Conservation (phyloP, 2,329 filamentous ascomycete species). For the Mariannaea sp. region DNA sequence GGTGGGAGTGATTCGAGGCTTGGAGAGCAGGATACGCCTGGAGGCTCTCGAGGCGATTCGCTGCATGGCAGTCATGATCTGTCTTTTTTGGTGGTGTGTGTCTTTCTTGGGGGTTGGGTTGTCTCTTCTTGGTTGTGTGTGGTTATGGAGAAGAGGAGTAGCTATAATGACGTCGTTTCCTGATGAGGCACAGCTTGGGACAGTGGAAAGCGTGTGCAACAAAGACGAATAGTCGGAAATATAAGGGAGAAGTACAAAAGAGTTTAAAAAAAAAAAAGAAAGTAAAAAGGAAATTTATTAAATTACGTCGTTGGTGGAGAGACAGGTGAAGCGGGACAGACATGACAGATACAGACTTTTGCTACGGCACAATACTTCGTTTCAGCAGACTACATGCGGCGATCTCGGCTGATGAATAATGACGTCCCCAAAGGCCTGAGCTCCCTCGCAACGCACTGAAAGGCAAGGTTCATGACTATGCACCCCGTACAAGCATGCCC, state of each 20-base stretch:
- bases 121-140: no score
- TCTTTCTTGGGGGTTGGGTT: no score
- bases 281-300: not conserved
- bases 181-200: slow-evolving; percentile 4
- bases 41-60: slow-evolving; percentile 41
- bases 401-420: slow-evolving; percentile 37
- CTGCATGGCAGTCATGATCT: slow-evolving; percentile 39
- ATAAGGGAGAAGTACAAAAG: not conserved
- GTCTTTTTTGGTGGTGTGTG: no score
- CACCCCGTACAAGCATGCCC: no score
- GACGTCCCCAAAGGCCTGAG: slow-evolving; percentile 16
- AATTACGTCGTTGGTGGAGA: slow-evolving; percentile 9
- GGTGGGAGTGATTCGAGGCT: slow-evolving; percentile 24
- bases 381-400: no score
- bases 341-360: slow-evolving; percentile 14
- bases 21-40: slow-evolving; percentile 35
- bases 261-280: no score
- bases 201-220: not conserved
- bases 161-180: not conserved
- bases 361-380: no score
- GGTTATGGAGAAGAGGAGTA: no score
- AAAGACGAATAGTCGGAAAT: not conserved
- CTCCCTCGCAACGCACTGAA: slow-evolving; percentile 16
- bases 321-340: slow-evolving; percentile 3
- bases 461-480: not conserved